Evolutionary conservation across 768 basidiomycete species (phyloP).

Genomic region (Clavulina sp.): DNA sequence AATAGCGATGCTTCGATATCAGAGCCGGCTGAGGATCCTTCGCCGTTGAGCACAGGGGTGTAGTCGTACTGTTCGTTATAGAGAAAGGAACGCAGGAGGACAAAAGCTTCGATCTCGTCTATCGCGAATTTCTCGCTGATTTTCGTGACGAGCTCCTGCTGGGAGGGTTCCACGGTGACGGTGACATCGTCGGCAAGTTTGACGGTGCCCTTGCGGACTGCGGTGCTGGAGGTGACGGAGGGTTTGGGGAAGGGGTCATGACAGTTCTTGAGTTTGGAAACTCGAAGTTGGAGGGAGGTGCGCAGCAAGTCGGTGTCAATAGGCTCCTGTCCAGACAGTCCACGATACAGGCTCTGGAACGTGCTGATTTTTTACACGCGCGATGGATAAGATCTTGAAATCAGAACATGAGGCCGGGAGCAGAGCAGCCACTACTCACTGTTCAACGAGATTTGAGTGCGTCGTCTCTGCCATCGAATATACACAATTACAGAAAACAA

Average conservation of each 20-base stretch:
- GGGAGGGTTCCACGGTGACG: slow-evolving; percentile 44
- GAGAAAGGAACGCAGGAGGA: slow-evolving; percentile 58
- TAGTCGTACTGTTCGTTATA: slow-evolving; percentile 45
- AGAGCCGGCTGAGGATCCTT: slow-evolving; percentile 1
- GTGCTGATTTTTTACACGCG: slow-evolving; percentile 1
- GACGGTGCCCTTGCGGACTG: slow-evolving; percentile 48
- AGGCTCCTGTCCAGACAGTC: background rate
- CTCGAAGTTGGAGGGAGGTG: slow-evolving; percentile 32
- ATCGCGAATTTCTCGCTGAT: slow-evolving; percentile 59
- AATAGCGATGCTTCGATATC: slow-evolving; percentile 22
- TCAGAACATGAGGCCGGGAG: background rate
- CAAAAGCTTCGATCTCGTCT: slow-evolving; percentile 63
- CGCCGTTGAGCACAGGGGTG: slow-evolving; percentile 31
- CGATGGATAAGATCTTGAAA: background rate
- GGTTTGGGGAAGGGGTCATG: slow-evolving; percentile 53
- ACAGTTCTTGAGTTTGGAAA: slow-evolving; percentile 37
- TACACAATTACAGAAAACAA: too few relatives aligned
- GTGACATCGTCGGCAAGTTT: slow-evolving; percentile 47
- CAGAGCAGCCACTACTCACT: background rate
- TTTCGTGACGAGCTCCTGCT: slow-evolving; percentile 51
- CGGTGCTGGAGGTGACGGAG: slow-evolving; percentile 44
- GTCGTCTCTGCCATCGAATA: background rate
- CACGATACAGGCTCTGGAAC: slow-evolving; percentile 7
- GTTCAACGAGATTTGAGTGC: background rate
- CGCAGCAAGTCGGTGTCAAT: slow-evolving; percentile 5